These are phyloP conservation scores for Aspergillus udagawae DNA, from an alignment of 2,329 filamentous ascomycete genomes.

Conservation along the genomic window DNA sequence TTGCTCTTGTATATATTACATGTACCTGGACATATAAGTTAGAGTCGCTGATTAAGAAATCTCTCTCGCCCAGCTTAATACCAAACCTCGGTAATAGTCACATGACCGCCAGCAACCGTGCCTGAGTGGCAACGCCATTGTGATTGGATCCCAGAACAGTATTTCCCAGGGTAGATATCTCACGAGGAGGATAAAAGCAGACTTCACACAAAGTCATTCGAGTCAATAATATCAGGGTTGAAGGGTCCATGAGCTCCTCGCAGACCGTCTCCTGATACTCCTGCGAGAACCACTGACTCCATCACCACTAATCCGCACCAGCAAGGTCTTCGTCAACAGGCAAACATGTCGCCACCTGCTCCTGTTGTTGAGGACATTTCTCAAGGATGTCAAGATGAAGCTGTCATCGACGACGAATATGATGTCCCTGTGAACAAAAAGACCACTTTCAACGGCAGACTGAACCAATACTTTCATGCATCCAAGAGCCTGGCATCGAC, in stretches of 20 bases:
- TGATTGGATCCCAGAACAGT: neutral
- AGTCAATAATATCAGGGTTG: neutral
- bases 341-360: neutral
- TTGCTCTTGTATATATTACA: neutral
- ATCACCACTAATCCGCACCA: neutral
- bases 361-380: neutral
- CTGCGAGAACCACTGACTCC: neutral
- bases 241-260: neutral
- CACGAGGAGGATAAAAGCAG: too few species aligned
- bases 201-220: neutral
- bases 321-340: neutral
- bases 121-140: neutral
- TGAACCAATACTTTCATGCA: slow-evolving; percentile 32
- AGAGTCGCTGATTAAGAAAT: neutral
- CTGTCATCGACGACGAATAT: slow-evolving; percentile 3
- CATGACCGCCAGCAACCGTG: neutral
- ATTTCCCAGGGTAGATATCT: neutral
- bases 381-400: neutral
- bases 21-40: neutral
- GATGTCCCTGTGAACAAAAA: slow-evolving; percentile 31
- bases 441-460: slow-evolving; percentile 34
- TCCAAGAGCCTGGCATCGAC: neutral
- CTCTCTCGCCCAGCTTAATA: neutral
- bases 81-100: neutral
- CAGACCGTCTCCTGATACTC: neutral